phyloP scores from a whole-genome alignment of 1,284 basidiomycete species.

The Cutaneotrichosporon arboriforme region DNA sequence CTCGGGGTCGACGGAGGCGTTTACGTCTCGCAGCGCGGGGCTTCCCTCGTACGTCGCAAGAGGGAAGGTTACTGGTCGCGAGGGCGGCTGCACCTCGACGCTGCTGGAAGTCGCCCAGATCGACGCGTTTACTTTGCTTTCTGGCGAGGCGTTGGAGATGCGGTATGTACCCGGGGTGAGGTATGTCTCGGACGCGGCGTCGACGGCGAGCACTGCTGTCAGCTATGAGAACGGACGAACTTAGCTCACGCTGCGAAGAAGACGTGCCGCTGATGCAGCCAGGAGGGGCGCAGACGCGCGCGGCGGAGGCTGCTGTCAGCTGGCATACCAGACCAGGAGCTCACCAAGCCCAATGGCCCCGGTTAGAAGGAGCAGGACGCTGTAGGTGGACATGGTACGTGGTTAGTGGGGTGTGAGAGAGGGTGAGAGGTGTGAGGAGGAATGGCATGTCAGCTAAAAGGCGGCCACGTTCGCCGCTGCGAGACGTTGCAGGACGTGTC shows the following conservation, averaged over 20 bases:
- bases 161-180: constrained; percentile 22
- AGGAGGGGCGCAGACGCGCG: constrained; percentile 18
- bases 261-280: constrained; percentile 23
- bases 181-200: neutral
- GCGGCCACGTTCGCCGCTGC: no score
- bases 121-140: neutral
- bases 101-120: neutral
- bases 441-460: neutral
- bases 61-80: constrained; percentile 22
- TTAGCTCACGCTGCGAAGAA: constrained; percentile 43
- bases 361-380: neutral
- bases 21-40: neutral
- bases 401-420: constrained; percentile 4
- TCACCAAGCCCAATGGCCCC: neutral
- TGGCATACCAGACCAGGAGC: neutral
- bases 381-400: constrained; percentile 4
- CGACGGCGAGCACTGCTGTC: constrained; percentile 64
- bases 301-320: neutral
- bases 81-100: constrained; percentile 22
- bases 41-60: constrained; percentile 13
- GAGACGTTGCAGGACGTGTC: no score
- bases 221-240: constrained; percentile 56
- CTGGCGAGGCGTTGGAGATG: neutral
- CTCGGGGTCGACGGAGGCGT: neutral
- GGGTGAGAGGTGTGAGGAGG: neutral